A percentile compares a stretch with the other conserved stretches of the same genome.
Conservation (phyloP, 768 basidiomycete species). For the Leucocoprinus birnbaumii region DNA sequence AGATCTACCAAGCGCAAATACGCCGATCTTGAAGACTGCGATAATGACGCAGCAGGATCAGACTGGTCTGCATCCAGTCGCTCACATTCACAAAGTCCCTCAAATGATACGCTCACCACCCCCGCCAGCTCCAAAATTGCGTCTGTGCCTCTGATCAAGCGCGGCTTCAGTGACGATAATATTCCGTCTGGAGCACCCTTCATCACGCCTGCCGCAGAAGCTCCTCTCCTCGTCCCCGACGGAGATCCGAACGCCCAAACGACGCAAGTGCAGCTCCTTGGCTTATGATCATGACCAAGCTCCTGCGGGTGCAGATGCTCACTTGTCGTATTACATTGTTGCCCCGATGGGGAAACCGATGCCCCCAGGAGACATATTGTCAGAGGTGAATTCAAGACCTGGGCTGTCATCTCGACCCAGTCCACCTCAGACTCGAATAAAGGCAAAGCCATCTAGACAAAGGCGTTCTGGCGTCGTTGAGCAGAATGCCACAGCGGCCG, state of each 20-base stretch:
- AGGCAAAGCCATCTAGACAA: background rate
- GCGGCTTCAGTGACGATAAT: background rate
- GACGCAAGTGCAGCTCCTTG: background rate
- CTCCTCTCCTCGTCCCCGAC: background rate
- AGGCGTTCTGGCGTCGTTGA: background rate
- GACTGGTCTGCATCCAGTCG: conserved; percentile 4
- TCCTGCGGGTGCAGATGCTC: background rate
- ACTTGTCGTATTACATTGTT: background rate
- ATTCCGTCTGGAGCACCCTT: background rate
- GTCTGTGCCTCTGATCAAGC: background rate
- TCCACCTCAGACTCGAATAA: background rate
- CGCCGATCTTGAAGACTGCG: background rate
- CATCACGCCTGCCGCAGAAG: background rate
- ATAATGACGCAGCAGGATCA: background rate
- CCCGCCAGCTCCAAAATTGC: conserved; percentile 2
- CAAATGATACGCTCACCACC: conserved; percentile 3
- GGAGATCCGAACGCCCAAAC: conserved; percentile 4
- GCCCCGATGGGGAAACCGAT: background rate
- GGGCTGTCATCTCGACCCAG: background rate
- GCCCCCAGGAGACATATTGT: background rate
- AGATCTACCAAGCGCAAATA: conserved; percentile 9
- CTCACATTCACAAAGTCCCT: background rate
- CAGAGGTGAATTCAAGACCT: background rate
- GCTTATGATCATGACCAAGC: background rate
- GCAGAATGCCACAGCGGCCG: conserved; percentile 8